These are phyloP conservation scores for Thraustochytrium sp. DNA, from an alignment of 352 stramenopile species.

Conservation along the genomic window DNA sequence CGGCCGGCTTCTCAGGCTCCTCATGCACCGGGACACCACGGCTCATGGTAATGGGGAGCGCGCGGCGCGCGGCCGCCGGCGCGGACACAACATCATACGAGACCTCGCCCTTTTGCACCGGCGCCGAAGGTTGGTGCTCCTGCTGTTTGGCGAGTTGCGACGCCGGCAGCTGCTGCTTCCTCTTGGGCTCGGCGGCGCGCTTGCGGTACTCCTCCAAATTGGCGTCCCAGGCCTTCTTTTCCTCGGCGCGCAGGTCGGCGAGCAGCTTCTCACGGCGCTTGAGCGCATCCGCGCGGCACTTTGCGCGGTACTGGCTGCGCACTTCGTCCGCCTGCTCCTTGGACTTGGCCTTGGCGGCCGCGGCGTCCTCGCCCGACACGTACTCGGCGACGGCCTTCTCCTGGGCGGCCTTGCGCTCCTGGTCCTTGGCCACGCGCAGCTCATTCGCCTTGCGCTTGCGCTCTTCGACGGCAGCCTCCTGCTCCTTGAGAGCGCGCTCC, in stretches of 20 bases:
- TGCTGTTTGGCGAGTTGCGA: background rate
- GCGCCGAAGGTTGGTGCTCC: too few species aligned
- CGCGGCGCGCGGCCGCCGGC: background rate
- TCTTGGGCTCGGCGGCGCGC: background rate
- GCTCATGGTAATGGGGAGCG: background rate
- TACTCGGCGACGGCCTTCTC: background rate
- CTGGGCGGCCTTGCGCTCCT: background rate
- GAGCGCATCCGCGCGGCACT: background rate
- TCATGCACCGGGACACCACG: background rate
- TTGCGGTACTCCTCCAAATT: too few species aligned
- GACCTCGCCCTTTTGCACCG: too few species aligned
- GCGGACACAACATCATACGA: too few species aligned
- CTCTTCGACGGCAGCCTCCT: background rate
- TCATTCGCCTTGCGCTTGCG: background rate
- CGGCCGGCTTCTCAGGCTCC: background rate
- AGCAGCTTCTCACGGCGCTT: background rate
- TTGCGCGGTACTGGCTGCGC: background rate
- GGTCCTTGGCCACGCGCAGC: background rate
- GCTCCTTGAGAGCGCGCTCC: background rate
- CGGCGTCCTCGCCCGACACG: background rate
- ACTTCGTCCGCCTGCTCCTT: background rate
- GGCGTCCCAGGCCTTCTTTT: too few species aligned
- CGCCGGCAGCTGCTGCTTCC: background rate
- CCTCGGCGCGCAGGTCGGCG: too few species aligned
- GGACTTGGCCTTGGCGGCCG: background rate